Conservation (phyloP, 805 yeast genomes). For the Saccharomycopsis selenospora region DNA sequence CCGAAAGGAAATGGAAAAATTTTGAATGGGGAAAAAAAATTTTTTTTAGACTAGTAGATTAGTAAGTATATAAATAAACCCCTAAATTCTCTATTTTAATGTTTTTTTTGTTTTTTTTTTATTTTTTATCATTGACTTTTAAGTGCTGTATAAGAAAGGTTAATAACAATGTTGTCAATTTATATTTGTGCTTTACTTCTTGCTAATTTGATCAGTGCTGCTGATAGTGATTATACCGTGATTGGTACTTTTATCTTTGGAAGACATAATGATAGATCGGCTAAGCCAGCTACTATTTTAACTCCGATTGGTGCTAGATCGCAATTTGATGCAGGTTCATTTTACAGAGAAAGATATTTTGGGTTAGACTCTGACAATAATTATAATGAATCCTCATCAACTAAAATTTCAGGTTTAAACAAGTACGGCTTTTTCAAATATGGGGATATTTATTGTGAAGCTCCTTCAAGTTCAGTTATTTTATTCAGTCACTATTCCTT, state of each 20-base stretch:
- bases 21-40: no score
- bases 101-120: no score
- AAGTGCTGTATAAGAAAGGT: no score
- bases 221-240: conserved; percentile 26
- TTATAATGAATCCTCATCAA: conserved; percentile 26
- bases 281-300: conserved; percentile 37
- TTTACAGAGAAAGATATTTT: conserved; percentile 38
- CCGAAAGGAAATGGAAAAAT: no score
- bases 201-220: conserved; percentile 21
- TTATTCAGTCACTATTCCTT: conserved; percentile 37
- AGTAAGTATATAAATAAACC: no score
- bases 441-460: conserved; percentile 34
- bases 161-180: neutral
- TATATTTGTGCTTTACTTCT: neutral
- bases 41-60: no score
- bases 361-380: conserved; percentile 27
- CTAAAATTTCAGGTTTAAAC: conserved; percentile 29
- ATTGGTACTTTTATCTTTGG: conserved; percentile 41
- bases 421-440: conserved; percentile 31
- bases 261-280: conserved; percentile 43
- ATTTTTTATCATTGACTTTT: no score
- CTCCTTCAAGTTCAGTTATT: conserved; percentile 31
- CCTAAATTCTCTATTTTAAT: no score
- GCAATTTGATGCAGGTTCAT: conserved; percentile 34
- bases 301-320: conserved; percentile 38